Evolutionary conservation across 768 basidiomycete species (phyloP), one percentile per base, ranked within the genome.

Genomic region (Austroboletus festivus): DNA sequence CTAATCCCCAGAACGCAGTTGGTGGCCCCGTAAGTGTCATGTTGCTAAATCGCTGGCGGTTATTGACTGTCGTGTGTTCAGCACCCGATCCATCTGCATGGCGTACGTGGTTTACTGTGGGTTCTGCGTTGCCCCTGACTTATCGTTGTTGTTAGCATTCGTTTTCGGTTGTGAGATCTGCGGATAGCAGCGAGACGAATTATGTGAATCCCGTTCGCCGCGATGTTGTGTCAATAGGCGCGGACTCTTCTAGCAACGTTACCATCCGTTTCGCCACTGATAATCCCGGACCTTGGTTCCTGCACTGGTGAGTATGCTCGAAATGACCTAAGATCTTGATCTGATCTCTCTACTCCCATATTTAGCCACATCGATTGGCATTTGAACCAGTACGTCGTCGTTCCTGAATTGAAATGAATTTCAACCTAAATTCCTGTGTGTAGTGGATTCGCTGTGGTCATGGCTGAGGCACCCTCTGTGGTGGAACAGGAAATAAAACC

Each of bases 261-360:
- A 71, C 75, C 8, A 65, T 86, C 30, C 75, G 83, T 37, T 85
- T 78, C 62, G 64, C 69, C 18, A 82, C 83, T 3, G 79, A 86
- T 54, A 86, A 86, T 60, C 68, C 81, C 1, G 83, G 85, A 6
- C 74, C 78, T 10, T 82, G 80, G 77, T 67, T 76, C 52, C 51
- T 75, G 35, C 75, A 76, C 48, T 76, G 65, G 64, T 65, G 46
- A 26, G 26, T 30, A 12, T 44, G 19, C 16, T 42, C 12, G n/a
- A 38, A 15, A 5, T 9, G 10, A 9, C 34, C 8, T 16, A 15
- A 35, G 5, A 35, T 35, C 8, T 7, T 35, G 5, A 12, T 28
- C 28, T 28, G 5, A 28, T 28, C 5, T 12, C 7, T 28, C 28
- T 28, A 28, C 28, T n/a, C 7, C 28, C n/a, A 7, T 7, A 16